Conservation (phyloP, 108 stramenopile species). For the Cyclotella cryptica region DNA sequence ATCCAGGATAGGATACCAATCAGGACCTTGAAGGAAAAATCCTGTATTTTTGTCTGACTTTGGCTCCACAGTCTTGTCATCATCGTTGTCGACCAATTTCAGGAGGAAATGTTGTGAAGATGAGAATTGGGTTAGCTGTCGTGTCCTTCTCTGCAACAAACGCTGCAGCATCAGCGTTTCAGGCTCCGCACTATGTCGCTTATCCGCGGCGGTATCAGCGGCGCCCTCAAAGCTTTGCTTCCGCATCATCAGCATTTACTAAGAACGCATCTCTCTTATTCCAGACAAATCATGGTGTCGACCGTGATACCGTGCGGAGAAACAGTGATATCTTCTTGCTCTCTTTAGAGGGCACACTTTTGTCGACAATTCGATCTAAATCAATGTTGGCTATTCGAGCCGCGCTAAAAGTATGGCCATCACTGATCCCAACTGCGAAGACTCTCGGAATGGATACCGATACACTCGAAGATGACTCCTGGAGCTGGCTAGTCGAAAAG, state of each 20-base stretch:
- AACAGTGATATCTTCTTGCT: constrained; percentile 34
- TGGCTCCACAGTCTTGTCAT: too few species aligned
- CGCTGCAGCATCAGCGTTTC: constrained; percentile 1
- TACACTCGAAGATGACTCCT: constrained; percentile 21
- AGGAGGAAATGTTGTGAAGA: background rate
- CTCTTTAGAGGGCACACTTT: constrained; percentile 47
- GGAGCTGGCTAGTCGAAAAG: constrained; percentile 42
- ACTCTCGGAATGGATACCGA: constrained; percentile 26
- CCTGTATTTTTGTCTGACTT: too few species aligned
- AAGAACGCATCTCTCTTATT: too few species aligned
- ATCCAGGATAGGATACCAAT: too few species aligned
- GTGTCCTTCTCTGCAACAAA: background rate
- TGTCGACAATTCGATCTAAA: constrained; percentile 22
- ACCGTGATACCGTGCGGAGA: background rate
- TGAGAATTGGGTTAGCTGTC: background rate
- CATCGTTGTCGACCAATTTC: too few species aligned
- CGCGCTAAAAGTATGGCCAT: constrained; percentile 44
- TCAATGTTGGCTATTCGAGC: constrained; percentile 38
- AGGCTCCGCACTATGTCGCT: background rate
- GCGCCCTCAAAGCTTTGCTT: too few species aligned
- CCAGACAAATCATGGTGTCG: too few species aligned
- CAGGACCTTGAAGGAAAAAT: too few species aligned
- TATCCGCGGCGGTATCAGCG: too few species aligned
- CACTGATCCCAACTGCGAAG: constrained; percentile 23
- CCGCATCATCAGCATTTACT: too few species aligned